A percentile compares a stretch with the other conserved stretches of the same genome.
Evolutionary conservation across 139 green algal genomes (phyloP).

Genomic region (Asterochloris sp.): DNA sequence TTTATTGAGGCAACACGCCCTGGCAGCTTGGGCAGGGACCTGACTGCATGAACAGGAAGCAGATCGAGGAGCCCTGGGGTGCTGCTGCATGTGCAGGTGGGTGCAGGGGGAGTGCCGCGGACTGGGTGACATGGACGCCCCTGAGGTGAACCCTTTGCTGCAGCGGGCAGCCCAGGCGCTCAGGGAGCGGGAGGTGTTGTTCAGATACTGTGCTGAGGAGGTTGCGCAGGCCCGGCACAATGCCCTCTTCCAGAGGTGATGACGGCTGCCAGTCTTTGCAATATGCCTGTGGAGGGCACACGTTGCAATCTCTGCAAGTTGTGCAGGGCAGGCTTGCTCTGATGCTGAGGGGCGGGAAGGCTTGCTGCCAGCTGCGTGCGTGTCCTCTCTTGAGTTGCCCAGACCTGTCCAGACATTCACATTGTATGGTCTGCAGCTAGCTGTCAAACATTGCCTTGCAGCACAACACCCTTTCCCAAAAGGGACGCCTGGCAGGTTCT

Average conservation of each 20-base stretch:
- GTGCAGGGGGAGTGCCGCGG: slow-evolving; percentile 87
- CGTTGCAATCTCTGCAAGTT: too few species aligned
- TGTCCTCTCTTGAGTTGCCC: too few species aligned
- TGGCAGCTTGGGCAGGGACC: not conserved
- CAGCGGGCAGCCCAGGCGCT: slow-evolving; percentile 76
- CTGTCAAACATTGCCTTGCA: too few species aligned
- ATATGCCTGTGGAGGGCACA: too few species aligned
- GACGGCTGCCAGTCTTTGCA: too few species aligned
- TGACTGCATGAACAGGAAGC: not conserved
- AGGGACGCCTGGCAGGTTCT: too few species aligned
- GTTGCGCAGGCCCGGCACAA: slow-evolving; percentile 83
- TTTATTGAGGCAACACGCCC: not conserved
- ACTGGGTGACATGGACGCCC: slow-evolving; percentile 83
- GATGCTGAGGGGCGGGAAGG: too few species aligned
- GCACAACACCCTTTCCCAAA: too few species aligned
- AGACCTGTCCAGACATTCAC: too few species aligned
- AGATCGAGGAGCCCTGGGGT: not conserved
- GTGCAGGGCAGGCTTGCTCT: too few species aligned
- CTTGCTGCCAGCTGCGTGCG: too few species aligned
- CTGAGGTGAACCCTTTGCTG: slow-evolving; percentile 79
- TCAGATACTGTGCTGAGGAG: slow-evolving; percentile 96
- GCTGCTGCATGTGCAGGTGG: slow-evolving; percentile 62
- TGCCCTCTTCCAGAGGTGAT: slow-evolving; percentile 81
- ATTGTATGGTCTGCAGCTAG: too few species aligned
- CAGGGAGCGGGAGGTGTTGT: slow-evolving; percentile 82